Percentiles rank a stretch among this genome's conserved stretches.
Conservation (phyloP, 441 rosid genomes). For the Pelargonium fulgidum region DNA sequence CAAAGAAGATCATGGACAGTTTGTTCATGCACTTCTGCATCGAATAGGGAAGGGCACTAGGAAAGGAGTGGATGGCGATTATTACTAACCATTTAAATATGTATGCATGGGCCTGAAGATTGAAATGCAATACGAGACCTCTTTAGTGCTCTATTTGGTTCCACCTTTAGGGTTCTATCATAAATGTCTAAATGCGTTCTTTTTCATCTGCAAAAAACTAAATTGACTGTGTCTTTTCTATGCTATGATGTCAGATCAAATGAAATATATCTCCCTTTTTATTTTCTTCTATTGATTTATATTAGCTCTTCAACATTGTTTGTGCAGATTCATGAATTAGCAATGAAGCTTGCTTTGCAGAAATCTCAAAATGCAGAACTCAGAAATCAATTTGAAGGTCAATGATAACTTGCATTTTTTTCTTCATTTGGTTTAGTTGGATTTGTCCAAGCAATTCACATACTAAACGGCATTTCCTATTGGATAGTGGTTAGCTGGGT, state of each 20-base stretch:
- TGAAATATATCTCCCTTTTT: not conserved
- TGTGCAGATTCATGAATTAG: slow-evolving; percentile 75
- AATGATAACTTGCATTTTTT: slow-evolving; percentile 12
- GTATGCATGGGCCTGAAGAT: not conserved
- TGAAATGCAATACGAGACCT: not conserved
- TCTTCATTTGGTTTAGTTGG: not conserved
- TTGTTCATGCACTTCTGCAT: slow-evolving; percentile 1
- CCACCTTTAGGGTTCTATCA: not conserved
- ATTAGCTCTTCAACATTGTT: slow-evolving; percentile 11
- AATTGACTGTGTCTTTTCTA: not conserved
- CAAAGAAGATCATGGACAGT: not conserved
- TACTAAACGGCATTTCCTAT: not conserved
- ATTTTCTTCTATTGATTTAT: not conserved
- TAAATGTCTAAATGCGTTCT: not conserved
- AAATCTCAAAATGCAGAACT: slow-evolving; percentile 81
- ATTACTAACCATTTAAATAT: not conserved
- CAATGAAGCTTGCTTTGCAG: slow-evolving; percentile 76
- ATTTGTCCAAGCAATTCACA: not conserved
- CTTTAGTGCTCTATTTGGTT: slow-evolving; percentile 1
- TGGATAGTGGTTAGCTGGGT: not conserved
- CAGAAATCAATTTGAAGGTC: slow-evolving; percentile 86
- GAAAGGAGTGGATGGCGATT: not conserved
- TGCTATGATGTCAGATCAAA: not conserved
- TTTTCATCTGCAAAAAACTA: not conserved
- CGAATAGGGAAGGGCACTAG: not conserved